Base-by-base conservation (phyloP, 805 yeast species). In the Isabelozyma gotoi region DNA sequence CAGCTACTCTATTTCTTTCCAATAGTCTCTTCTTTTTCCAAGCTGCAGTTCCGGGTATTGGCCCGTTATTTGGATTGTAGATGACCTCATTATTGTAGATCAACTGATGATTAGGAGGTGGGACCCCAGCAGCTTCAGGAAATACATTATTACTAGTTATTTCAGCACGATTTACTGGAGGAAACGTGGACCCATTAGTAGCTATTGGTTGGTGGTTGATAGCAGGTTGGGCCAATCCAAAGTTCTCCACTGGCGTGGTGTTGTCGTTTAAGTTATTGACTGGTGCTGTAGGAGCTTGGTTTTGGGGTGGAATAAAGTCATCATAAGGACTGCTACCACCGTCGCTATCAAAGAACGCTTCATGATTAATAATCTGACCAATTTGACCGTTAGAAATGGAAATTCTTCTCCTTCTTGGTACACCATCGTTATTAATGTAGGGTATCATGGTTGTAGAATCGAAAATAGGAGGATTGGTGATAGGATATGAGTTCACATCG, bases 301-400 rank as follows among this genome's bases (percentile, higher is more conserved):
- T 36, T 11, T 32, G 44, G 15, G 33, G 20, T 14, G 39, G 51
- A 36, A 38, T 34, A 37, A 53, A 50, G 24, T 59, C 64, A 33
- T 59, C 62, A 33, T 50, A 42, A 39, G 46, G 51, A 36, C 24
- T 38, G n/a, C 18, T 20, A 10, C 20, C 24, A 3, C 19, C 36
- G 19, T 66, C 67, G 39, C 58, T 53, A 34, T 62, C 59, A 41
- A 62, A 62, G 19, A 60, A 57, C 2, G 73, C 73, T 47, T 70
- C 76, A 50, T 72, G 76, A 51, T 62, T 70, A 36, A 80, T 75
- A 29, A 86, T 77, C 56, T 86, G 95, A 38, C 90, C 87, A 50
- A 86, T 86, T 57, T 86, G 95, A 55, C 95, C 95, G 63, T 86
- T 86, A 8, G 92, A 84, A 41, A 86, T 86, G 36, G 94, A 85